Conservation (phyloP, 345 rosid species). For the Barbarea vulgaris region DNA sequence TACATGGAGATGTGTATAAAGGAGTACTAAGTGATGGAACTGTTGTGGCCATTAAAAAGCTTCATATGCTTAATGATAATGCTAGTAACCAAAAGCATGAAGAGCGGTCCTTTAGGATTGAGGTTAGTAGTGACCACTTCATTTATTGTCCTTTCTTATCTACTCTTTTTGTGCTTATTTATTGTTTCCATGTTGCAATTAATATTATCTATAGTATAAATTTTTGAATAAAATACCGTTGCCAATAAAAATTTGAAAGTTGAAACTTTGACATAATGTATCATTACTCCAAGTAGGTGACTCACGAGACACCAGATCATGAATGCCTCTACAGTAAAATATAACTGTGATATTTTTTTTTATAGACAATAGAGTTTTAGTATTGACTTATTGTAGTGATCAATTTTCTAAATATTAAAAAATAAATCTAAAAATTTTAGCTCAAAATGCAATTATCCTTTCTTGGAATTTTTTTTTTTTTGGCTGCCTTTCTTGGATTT, state of each 20-base stretch:
- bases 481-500: background rate
- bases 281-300: slow-evolving; percentile 9
- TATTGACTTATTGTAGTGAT: background rate
- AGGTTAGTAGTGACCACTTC: slow-evolving; percentile 58
- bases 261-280: background rate
- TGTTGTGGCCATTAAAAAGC: slow-evolving; percentile 73
- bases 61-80: slow-evolving; percentile 40
- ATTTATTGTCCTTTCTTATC: slow-evolving; percentile 42
- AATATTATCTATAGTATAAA: background rate
- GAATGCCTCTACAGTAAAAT: background rate
- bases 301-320: slow-evolving; percentile 13
- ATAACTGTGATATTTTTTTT: background rate
- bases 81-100: slow-evolving; percentile 62
- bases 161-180: slow-evolving; percentile 12
- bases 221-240: background rate
- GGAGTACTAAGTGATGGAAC: slow-evolving; percentile 77
- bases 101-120: slow-evolving; percentile 82
- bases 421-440: background rate
- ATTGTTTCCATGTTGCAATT: slow-evolving; percentile 20
- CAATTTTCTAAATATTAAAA: background rate
- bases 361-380: background rate
- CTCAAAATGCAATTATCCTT: background rate
- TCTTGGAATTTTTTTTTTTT: too few relatives aligned
- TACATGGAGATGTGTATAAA: slow-evolving; percentile 67
- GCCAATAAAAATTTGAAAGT: background rate